phyloP scores from a whole-genome alignment of 441 rosid genomes.

The Viola pubescens region DNA sequence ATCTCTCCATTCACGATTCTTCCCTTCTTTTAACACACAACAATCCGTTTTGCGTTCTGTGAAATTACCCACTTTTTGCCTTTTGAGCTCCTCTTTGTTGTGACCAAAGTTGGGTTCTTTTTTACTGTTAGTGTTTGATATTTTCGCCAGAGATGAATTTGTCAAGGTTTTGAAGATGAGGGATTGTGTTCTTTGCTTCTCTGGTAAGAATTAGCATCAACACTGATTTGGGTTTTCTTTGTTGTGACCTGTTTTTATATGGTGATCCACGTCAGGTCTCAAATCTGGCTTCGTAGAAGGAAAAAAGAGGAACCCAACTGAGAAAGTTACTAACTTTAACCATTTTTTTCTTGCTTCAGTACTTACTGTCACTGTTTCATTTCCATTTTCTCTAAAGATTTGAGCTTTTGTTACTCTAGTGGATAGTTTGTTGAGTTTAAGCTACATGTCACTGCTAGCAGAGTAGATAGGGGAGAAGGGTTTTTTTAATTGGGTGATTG shows the following conservation, averaged over 20 bases:
- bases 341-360: neutral
- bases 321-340: neutral
- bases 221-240: conserved; percentile 10
- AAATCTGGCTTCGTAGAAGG: conserved; percentile 32
- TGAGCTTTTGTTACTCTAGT: neutral
- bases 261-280: conserved; percentile 30
- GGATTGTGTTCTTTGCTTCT: neutral
- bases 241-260: conserved; percentile 26
- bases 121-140: neutral
- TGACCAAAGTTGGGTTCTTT: neutral
- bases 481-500: conserved; percentile 3
- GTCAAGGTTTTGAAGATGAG: conserved; percentile 15
- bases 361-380: neutral
- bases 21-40: too few species aligned
- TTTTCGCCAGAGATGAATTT: conserved; percentile 10
- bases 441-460: too few species aligned
- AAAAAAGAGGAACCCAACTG: conserved; percentile 16
- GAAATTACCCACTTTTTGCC: conserved; percentile 8
- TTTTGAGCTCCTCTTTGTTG: neutral
- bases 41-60: neutral
- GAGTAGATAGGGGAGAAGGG: neutral
- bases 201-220: conserved; percentile 24
- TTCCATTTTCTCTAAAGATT: neutral
- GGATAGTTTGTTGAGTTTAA: neutral
- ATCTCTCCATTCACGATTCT: neutral